Percentiles rank a stretch among this genome's conserved stretches.
These are phyloP conservation scores for Lactarius hatsudake DNA, from an alignment of 768 basidiomycete genomes.

Conservation along the genomic window DNA sequence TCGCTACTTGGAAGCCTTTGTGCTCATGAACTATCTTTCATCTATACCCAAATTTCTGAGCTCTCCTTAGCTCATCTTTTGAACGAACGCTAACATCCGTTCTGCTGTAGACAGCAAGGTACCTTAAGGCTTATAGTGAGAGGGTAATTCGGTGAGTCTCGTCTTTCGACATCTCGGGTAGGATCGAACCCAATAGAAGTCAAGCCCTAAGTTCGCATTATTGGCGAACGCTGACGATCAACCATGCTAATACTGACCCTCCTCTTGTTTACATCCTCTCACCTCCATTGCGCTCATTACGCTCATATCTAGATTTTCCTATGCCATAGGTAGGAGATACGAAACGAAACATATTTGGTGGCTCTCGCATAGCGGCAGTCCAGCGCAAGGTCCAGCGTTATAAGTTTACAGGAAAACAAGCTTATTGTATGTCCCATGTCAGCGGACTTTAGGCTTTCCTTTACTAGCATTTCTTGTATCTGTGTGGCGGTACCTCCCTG, in stretches of 20 bases:
- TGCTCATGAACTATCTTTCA: slow-evolving; percentile 63
- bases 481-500: no score
- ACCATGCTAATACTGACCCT: slow-evolving; percentile 88
- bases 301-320: slow-evolving; percentile 1
- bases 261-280: slow-evolving; percentile 31
- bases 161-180: slow-evolving; percentile 26
- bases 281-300: slow-evolving; percentile 6
- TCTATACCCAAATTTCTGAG: slow-evolving; percentile 47
- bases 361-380: not conserved
- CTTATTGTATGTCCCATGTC: no score
- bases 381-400: not conserved
- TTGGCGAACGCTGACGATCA: slow-evolving; percentile 63
- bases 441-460: no score
- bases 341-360: not conserved
- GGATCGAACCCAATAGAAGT: slow-evolving; percentile 84
- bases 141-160: slow-evolving; percentile 37
- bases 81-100: not conserved
- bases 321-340: not conserved
- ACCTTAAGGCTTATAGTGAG: no score
- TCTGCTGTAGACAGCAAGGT: not conserved
- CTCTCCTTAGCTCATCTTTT: slow-evolving; percentile 1
- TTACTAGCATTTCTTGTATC: no score
- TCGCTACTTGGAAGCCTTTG: slow-evolving; percentile 50
- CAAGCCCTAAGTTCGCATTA: slow-evolving; percentile 76
- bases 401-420: no score